phyloP scores from a whole-genome alignment of 1,284 basidiomycete genomes.

The Tremellales sp. region DNA sequence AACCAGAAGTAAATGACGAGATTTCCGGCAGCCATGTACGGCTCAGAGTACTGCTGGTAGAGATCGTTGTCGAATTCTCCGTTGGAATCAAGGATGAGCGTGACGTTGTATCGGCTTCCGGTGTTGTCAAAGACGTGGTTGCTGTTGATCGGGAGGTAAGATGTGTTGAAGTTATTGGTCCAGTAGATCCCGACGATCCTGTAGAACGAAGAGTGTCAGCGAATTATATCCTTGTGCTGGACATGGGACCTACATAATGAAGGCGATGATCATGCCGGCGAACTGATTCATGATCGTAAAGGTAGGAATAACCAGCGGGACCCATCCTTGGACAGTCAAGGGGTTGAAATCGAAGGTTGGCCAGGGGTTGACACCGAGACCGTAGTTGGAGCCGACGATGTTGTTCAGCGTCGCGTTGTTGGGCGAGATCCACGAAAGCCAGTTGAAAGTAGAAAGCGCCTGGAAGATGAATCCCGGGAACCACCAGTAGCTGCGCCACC shows the following conservation, averaged over 20 bases:
- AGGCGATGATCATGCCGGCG: conserved; percentile 23
- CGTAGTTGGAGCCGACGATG: conserved; percentile 29
- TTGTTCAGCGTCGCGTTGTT: conserved; percentile 25
- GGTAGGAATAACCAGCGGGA: conserved; percentile 28
- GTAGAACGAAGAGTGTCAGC: no score
- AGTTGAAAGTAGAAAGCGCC: conserved; percentile 56
- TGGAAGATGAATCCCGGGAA: conserved; percentile 47
- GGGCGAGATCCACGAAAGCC: conserved; percentile 60
- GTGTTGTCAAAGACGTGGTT: conserved; percentile 28
- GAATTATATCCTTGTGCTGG: not conserved
- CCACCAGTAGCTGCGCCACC: conserved; percentile 37
- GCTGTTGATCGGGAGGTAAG: conserved; percentile 35
- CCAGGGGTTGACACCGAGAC: conserved; percentile 44
- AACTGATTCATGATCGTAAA: conserved; percentile 35
- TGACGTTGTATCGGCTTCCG: conserved; percentile 40
- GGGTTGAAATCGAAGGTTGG: conserved; percentile 45
- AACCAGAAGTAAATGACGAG: conserved; percentile 35
- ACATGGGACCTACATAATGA: conserved; percentile 15
- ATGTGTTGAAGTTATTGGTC: conserved; percentile 32
- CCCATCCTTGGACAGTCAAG: conserved; percentile 11
- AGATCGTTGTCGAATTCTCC: conserved; percentile 29
- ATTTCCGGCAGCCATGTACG: conserved; percentile 38
- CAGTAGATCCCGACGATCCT: conserved; percentile 16
- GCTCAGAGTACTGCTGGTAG: conserved; percentile 39
- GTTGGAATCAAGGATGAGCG: conserved; percentile 33